These are phyloP conservation scores for Mimosa pudica DNA, from an alignment of 306 rosid species.

Conservation along the genomic window DNA sequence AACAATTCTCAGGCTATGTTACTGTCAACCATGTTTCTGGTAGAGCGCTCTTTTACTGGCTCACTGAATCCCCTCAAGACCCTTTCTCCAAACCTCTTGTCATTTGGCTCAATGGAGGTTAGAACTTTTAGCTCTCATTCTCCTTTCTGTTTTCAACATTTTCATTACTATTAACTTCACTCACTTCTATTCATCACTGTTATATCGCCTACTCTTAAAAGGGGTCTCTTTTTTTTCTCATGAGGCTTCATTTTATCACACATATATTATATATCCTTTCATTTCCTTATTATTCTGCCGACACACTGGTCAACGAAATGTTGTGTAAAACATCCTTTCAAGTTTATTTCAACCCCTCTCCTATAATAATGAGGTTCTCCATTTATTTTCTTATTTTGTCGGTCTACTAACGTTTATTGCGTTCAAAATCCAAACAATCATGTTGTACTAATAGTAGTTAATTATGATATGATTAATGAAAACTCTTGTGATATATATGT, in stretches of 20 bases:
- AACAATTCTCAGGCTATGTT: conserved; percentile 90
- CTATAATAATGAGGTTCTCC: not conserved
- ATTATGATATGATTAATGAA: not conserved
- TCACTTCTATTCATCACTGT: conserved; percentile 38
- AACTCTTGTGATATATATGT: not conserved
- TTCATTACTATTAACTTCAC: not conserved
- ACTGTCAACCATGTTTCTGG: conserved; percentile 76
- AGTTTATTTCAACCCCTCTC: not conserved
- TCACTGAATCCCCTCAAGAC: conserved; percentile 70
- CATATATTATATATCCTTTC: not conserved
- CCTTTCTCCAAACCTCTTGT: conserved; percentile 75
- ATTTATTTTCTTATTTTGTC: not conserved
- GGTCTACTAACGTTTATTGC: not conserved
- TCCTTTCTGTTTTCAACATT: not conserved
- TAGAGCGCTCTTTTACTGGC: conserved; percentile 98
- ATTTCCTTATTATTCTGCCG: conserved; percentile 30
- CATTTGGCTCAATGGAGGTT: conserved; percentile 99
- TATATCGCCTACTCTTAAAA: conserved; percentile 34
- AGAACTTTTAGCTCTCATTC: not conserved
- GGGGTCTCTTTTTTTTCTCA: not conserved
- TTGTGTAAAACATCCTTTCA: not conserved
- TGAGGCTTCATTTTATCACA: not conserved
- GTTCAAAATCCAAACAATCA: not conserved
- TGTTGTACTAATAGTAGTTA: not conserved
- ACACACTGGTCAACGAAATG: conserved; percentile 37